Conservation (phyloP, 2,329 filamentous ascomycete species). For the Zopfia rhizophila region DNA sequence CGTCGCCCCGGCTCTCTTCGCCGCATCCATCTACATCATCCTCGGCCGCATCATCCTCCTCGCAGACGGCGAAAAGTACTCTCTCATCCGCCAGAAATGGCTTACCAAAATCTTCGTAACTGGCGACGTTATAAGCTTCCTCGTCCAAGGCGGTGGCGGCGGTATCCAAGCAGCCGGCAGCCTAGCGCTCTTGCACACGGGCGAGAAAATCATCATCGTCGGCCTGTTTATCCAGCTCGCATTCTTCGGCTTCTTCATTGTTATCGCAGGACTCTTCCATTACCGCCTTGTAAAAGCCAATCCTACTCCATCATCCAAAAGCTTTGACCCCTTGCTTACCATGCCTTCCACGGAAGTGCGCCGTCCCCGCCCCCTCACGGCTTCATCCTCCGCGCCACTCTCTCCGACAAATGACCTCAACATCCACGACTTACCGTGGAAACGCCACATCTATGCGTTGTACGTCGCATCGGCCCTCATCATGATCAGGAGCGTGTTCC, state of each 20-base stretch:
- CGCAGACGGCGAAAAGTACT: constrained; percentile 46
- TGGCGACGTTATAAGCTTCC: constrained; percentile 56
- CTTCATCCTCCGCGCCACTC: too few relatives aligned
- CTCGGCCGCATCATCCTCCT: constrained; percentile 53
- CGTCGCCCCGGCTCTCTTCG: constrained; percentile 55
- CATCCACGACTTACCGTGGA: constrained; percentile 15
- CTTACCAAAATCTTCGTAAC: constrained; percentile 56
- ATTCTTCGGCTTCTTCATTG: constrained; percentile 59
- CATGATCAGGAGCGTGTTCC: constrained; percentile 59
- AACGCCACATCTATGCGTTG: constrained; percentile 51
- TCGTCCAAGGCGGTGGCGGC: constrained; percentile 53
- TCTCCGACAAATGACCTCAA: background rate
- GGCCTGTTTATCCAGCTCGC: constrained; percentile 58
- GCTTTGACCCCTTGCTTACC: background rate
- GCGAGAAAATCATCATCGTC: constrained; percentile 53
- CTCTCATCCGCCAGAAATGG: constrained; percentile 47
- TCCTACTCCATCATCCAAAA: constrained; percentile 12
- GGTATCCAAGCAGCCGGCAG: constrained; percentile 46
- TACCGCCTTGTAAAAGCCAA: constrained; percentile 12
- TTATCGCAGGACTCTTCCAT: constrained; percentile 3
- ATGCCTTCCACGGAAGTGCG: too few relatives aligned
- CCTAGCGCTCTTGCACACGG: too few relatives aligned
- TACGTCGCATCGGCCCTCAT: constrained; percentile 57
- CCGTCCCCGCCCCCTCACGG: too few relatives aligned
- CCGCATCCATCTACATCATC: constrained; percentile 58